Evolutionary conservation across 352 stramenopile species (phyloP).

Genomic region (Phytophthora lateralis): DNA sequence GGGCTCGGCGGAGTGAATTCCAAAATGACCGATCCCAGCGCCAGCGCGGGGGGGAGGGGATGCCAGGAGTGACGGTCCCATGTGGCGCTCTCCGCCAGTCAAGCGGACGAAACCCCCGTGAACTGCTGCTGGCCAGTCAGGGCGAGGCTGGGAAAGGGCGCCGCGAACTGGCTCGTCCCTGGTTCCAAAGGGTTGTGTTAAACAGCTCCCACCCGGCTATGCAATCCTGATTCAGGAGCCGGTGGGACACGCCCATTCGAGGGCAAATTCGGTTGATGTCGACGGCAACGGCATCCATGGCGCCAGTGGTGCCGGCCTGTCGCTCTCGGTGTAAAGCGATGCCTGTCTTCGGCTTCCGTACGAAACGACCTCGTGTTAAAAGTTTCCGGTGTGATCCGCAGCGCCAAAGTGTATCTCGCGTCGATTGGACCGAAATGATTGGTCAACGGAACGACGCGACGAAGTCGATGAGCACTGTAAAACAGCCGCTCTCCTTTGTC

Average conservation of each 20-base stretch:
- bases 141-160: constrained; percentile 33
- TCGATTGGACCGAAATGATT: constrained; percentile 7
- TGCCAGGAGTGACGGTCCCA: background rate
- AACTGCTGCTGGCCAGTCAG: constrained; percentile 42
- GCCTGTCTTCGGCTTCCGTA: constrained; percentile 8
- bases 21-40: constrained; percentile 56
- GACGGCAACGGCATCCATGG: constrained; percentile 4
- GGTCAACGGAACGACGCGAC: constrained; percentile 9
- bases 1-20: constrained; percentile 70
- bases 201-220: constrained; percentile 12
- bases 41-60: background rate
- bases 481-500: constrained; percentile 4
- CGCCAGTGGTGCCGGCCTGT: constrained; percentile 16
- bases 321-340: constrained; percentile 14
- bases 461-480: background rate
- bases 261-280: background rate
- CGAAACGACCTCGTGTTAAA: background rate
- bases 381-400: constrained; percentile 1
- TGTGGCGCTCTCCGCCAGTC: constrained; percentile 41
- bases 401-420: background rate
- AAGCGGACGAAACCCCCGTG: constrained; percentile 31
- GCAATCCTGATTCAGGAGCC: constrained; percentile 28
- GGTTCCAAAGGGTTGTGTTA: constrained; percentile 26
- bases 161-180: constrained; percentile 1
- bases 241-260: constrained; percentile 1